Base-by-base conservation (phyloP, 2,329 filamentous ascomycete genomes). In the Ustilaginoidea virens region DNA sequence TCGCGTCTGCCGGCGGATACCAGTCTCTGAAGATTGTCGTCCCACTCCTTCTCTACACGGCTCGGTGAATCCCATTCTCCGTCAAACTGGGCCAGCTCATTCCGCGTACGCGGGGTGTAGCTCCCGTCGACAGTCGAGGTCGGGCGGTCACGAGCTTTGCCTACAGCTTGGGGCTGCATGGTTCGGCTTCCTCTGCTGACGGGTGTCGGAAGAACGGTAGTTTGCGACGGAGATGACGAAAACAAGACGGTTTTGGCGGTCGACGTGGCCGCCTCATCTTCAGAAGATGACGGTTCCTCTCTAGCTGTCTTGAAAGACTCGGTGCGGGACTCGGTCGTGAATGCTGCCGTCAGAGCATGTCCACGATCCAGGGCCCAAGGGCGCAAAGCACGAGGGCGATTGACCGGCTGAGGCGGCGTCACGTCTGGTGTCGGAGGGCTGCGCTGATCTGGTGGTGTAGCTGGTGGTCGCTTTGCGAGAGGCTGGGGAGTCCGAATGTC, bases 401-500 rank as follows among this genome's bases (percentile, higher is more conserved):
- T 50, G 27, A 47, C 44, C 24, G 52, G 49, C 34, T 71, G 66
- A 20, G 79, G 79, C 29, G 78, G 80, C 11, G 79, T 85, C 25
- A 78, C 67, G 51, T 83, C 79, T 19, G 79, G 80, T 3, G 79
- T 85, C 18, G 76, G 78, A 11, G 75, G 75, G 41, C 72, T 80
- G 43, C 66, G 64, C 38, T 75, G 69, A 38, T 71, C 69, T 17
- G 71, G 64, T 28, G 75, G 74, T 5, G 75, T 80, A 31, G 59
- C 56, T n/a, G 64, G 65, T 7, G 58, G 44, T 31, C 50, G 55
- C 27, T 46, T 44, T 30, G 52, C 47, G 24, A 51, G 47, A 36
- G 51, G 50, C 30, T 57, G 48, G 28, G 50, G 44, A 38, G 54
- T 60, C 31, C 48, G 51, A 32, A 52, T 42, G 19, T 51, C 47